These are phyloP conservation scores for Plasmodium berghei DNA, from an alignment of 169 alveolate genomes.

Conservation along the genomic window DNA sequence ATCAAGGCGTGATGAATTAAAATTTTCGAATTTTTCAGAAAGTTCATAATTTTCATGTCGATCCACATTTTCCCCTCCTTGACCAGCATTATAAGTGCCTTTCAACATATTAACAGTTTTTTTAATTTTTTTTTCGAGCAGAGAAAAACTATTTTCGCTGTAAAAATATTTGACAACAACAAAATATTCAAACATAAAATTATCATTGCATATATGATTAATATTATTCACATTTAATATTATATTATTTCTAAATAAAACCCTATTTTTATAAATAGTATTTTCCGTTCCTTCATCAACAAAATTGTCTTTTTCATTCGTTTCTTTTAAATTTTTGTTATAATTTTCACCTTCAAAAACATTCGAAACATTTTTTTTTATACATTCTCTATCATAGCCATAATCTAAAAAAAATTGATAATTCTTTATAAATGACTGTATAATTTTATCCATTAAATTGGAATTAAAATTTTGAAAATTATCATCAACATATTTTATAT, in stretches of 20 bases:
- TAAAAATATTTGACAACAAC: conserved; percentile 65
- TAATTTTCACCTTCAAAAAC: background rate
- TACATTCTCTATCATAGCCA: conserved; percentile 38
- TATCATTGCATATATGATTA: conserved; percentile 66
- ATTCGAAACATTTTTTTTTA: background rate
- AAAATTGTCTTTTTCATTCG: background rate
- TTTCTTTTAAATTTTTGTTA: background rate
- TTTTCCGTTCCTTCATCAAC: background rate
- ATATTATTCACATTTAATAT: conserved; percentile 62
- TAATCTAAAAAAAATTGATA: conserved; percentile 61
- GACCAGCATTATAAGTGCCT: too few species aligned
- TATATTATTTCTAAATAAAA: conserved; percentile 35
- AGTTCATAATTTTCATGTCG: conserved; percentile 1
- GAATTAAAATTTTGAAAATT: conserved; percentile 63
- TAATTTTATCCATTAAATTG: conserved; percentile 50
- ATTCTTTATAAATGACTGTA: conserved; percentile 44
- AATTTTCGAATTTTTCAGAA: background rate
- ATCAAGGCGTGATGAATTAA: too few species aligned
- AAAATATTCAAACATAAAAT: conserved; percentile 64
- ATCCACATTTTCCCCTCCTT: background rate
- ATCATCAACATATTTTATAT: conserved; percentile 68
- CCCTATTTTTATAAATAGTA: conserved; percentile 37
- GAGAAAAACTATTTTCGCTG: conserved; percentile 55
- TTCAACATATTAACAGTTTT: conserved; percentile 31
- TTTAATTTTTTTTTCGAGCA: conserved; percentile 61